These are phyloP conservation scores for Malus orientalis DNA, from an alignment of 306 rosid genomes.

Conservation along the genomic window DNA sequence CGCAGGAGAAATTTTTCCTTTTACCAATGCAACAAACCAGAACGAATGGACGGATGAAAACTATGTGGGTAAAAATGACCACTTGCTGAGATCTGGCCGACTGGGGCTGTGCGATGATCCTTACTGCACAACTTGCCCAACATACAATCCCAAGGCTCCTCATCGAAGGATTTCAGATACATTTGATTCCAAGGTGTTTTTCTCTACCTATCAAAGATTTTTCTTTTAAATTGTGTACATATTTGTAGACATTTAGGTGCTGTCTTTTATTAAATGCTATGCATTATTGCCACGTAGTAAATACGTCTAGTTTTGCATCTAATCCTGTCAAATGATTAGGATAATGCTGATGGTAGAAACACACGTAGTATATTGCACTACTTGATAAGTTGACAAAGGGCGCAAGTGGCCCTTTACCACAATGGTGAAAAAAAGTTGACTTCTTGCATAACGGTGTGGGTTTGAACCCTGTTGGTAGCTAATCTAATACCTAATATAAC, in stretches of 20 bases:
- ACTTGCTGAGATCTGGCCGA: conserved; percentile 76
- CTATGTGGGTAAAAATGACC: conserved; percentile 45
- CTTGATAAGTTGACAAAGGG: neutral
- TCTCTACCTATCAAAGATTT: conserved; percentile 13
- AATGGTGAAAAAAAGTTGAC: too few species aligned
- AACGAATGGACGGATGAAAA: conserved; percentile 31
- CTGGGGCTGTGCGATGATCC: conserved; percentile 91
- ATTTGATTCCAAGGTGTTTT: conserved; percentile 53
- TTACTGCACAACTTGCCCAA: conserved; percentile 84
- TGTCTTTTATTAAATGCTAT: conserved; percentile 6
- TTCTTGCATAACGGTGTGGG: rapidly evolving
- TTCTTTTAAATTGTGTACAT: neutral
- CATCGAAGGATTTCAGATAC: conserved; percentile 30
- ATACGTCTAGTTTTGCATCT: conserved; percentile 1
- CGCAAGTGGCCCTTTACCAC: too few species aligned
- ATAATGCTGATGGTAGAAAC: neutral
- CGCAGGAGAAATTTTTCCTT: conserved; percentile 29
- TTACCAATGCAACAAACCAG: conserved; percentile 12
- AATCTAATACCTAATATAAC: too few species aligned
- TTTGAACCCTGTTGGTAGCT: rapidly evolving
- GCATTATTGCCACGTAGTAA: neutral
- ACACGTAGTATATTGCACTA: neutral
- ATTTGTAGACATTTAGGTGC: neutral
- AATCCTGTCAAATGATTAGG: neutral
- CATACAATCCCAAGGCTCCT: conserved; percentile 37